Conservation (phyloP, 257 asterid species). For the Cinchona pubescens region DNA sequence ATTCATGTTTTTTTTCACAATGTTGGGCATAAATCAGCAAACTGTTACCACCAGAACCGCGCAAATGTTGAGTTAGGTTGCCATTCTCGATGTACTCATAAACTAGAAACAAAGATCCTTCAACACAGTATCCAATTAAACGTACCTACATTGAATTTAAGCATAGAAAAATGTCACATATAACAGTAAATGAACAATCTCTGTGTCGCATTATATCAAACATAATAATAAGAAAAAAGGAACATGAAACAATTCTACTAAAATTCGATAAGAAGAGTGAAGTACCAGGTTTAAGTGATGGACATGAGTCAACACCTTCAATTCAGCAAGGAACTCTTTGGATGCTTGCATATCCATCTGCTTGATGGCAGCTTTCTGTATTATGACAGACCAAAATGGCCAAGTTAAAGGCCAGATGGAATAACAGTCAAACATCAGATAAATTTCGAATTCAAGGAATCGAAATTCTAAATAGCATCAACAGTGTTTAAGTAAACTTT, state of each 20-base stretch:
- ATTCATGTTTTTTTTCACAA: background rate
- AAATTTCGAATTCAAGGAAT: background rate
- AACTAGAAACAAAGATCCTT: slow-evolving; percentile 75
- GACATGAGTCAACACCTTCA: slow-evolving; percentile 75
- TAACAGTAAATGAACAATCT: background rate
- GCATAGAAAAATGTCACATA: background rate
- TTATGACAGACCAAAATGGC: background rate
- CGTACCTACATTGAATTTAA: slow-evolving; percentile 50
- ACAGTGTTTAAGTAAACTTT: background rate
- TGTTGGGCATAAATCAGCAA: background rate
- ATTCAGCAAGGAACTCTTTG: slow-evolving; percentile 74
- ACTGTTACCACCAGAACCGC: slow-evolving; percentile 50
- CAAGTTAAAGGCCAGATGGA: slow-evolving; percentile 3
- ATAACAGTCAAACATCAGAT: slow-evolving; percentile 8
- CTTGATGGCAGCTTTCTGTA: slow-evolving; percentile 78
- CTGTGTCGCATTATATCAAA: background rate
- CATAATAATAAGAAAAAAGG: background rate
- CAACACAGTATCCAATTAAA: slow-evolving; percentile 76
- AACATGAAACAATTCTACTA: background rate
- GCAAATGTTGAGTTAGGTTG: slow-evolving; percentile 79
- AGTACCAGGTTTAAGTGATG: slow-evolving; percentile 90
- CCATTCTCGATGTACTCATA: slow-evolving; percentile 84
- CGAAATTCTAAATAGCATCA: background rate
- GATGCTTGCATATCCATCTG: slow-evolving; percentile 94
- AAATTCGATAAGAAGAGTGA: slow-evolving; percentile 2